phyloP scores from a whole-genome alignment of 2,329 filamentous ascomycete species.

The Xenosphaeropsis pyriputrescens region DNA sequence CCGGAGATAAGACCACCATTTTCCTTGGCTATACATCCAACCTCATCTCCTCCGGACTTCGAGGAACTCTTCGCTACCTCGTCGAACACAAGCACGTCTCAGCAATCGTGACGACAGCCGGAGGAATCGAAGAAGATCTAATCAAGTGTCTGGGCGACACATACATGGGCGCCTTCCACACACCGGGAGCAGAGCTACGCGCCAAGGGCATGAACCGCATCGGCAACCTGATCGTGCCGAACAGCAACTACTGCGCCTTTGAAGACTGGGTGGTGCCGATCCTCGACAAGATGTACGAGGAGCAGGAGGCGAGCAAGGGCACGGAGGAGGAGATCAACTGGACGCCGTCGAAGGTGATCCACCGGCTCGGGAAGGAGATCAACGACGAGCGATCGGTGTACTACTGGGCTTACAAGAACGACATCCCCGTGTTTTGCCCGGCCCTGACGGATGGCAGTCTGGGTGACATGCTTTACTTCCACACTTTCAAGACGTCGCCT shows the following conservation, averaged over 20 bases:
- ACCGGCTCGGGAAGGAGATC: conserved; percentile 83
- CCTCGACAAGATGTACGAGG: conserved; percentile 82
- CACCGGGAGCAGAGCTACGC: conserved; percentile 63
- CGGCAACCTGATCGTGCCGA: conserved; percentile 88
- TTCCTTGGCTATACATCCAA: conserved; percentile 98
- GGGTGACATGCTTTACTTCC: conserved; percentile 97
- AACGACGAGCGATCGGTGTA: conserved; percentile 83
- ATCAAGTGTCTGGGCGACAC: conserved; percentile 96
- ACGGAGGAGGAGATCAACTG: conserved; percentile 63
- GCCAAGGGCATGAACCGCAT: conserved; percentile 86
- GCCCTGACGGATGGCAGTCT: conserved; percentile 89
- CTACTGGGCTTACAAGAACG: conserved; percentile 95
- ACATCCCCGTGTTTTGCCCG: conserved; percentile 94
- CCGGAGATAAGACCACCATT: conserved; percentile 70
- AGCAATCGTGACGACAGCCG: conserved; percentile 87
- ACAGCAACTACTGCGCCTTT: conserved; percentile 93
- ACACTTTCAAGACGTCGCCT: conserved; percentile 84
- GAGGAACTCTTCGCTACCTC: conserved; percentile 82
- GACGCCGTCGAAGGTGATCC: conserved; percentile 89
- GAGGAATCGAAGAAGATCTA: conserved; percentile 91
- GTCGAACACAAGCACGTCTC: conserved; percentile 88
- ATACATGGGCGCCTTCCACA: conserved; percentile 77
- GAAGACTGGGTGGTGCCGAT: conserved; percentile 97
- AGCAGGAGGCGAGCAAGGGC: conserved; percentile 70
- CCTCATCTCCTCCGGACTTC: conserved; percentile 86